Percentiles rank a stretch among this genome's conserved stretches.
Evolutionary conservation across 163 green algal genomes (phyloP).

Genomic region (Scenedesmus sp.): DNA sequence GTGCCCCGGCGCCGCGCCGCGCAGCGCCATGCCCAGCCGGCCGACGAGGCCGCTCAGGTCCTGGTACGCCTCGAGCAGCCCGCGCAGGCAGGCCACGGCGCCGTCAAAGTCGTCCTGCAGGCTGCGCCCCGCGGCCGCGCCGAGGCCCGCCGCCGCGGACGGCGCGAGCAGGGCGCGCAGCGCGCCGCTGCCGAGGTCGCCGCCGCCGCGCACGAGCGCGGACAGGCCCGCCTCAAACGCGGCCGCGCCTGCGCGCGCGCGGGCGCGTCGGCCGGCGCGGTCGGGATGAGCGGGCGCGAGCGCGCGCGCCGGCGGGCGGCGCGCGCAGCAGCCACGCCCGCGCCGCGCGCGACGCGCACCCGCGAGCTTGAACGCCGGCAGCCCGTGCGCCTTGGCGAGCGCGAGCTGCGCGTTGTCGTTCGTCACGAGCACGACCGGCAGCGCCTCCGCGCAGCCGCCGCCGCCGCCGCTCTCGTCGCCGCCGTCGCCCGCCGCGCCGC

Average conservation of each 20-base stretch:
- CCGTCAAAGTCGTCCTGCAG: conserved; percentile 70
- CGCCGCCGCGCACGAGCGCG: conserved; percentile 10
- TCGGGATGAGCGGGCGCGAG: too few relatives aligned
- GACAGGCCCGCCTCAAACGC: conserved; percentile 26
- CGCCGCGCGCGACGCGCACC: not conserved
- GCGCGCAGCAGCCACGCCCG: too few relatives aligned
- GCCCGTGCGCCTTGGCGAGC: conserved; percentile 60
- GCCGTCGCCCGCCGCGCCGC: conserved; percentile 6
- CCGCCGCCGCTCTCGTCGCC: conserved; percentile 2
- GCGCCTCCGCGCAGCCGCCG: not conserved
- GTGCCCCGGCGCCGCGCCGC: not conserved
- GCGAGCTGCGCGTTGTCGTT: conserved; percentile 65
- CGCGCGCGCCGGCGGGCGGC: too few relatives aligned
- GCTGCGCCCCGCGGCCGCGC: conserved; percentile 48
- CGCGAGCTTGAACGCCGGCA: conserved; percentile 56
- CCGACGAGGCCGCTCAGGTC: conserved; percentile 33
- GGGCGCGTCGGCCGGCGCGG: not conserved
- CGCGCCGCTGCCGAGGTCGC: conserved; percentile 44
- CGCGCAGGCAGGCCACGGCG: not conserved
- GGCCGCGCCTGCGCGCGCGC: conserved; percentile 19
- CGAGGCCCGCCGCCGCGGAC: conserved; percentile 54
- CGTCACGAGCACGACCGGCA: conserved; percentile 65
- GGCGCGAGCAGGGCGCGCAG: conserved; percentile 47
- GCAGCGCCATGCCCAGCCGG: not conserved
- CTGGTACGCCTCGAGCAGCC: conserved; percentile 33